These are phyloP conservation scores for Penicillium parvum DNA, from an alignment of 495 filamentous ascomycete species.

Conservation along the genomic window DNA sequence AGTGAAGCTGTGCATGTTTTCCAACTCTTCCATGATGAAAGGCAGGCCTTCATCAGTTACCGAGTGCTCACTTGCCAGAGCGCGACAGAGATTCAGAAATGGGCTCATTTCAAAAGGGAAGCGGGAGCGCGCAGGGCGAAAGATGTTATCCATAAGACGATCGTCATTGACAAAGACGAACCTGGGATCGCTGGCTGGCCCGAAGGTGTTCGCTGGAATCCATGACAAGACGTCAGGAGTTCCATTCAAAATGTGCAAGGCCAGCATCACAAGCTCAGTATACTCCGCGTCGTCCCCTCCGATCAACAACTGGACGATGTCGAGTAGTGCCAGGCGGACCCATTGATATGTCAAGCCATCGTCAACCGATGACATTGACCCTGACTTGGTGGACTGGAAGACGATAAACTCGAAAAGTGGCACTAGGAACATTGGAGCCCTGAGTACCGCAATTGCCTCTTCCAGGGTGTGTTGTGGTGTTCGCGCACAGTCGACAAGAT, in stretches of 20 bases:
- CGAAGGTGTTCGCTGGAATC: conserved; percentile 27
- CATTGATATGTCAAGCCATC: conserved; percentile 34
- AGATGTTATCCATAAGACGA: conserved; percentile 50
- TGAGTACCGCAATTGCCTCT: conserved; percentile 45
- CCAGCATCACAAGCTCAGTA: conserved; percentile 58
- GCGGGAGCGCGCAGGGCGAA: conserved; percentile 60
- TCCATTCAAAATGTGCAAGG: conserved; percentile 55
- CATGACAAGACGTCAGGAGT: conserved; percentile 24
- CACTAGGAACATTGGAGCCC: conserved; percentile 49
- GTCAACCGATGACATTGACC: conserved; percentile 36
- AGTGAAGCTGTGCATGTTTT: conserved; percentile 66
- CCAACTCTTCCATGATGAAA: conserved; percentile 51
- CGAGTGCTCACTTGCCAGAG: conserved; percentile 39
- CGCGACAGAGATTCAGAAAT: conserved; percentile 63
- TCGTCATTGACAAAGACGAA: conserved; percentile 51
- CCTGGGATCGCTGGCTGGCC: conserved; percentile 44
- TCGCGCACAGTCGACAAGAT: conserved; percentile 46
- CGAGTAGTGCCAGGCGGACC: conserved; percentile 58
- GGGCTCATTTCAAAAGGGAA: conserved; percentile 88
- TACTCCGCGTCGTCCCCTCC: no score
- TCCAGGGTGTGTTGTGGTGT: conserved; percentile 36
- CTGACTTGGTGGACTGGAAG: conserved; percentile 46
- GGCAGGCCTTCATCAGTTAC: conserved; percentile 48
- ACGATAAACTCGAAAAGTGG: conserved; percentile 60
- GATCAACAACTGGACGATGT: conserved; percentile 60